phyloP scores from a whole-genome alignment of 768 basidiomycete species.

The Rhodotorula graminis region DNA sequence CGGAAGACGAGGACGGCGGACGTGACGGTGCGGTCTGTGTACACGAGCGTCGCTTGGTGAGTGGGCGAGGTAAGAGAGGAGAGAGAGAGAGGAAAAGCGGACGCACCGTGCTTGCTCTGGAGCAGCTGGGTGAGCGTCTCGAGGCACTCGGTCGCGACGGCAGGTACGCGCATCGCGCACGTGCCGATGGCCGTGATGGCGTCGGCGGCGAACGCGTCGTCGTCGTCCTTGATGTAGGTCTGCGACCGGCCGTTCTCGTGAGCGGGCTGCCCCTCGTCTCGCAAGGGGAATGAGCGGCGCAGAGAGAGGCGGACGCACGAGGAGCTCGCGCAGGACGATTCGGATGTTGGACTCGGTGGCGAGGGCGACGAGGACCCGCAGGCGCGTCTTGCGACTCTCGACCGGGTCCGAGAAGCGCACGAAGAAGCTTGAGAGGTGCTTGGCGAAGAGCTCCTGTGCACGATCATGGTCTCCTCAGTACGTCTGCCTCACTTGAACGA shows the following conservation, averaged over 20 bases:
- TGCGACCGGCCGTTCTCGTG: slow-evolving; percentile 43
- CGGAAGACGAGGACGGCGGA: slow-evolving; percentile 34
- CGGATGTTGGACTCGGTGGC: slow-evolving; percentile 64
- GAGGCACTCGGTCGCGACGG: slow-evolving; percentile 66
- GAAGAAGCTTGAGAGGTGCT: slow-evolving; percentile 63
- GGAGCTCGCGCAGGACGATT: slow-evolving; percentile 72
- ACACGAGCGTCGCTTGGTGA: too few relatives aligned
- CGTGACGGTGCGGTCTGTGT: slow-evolving; percentile 20
- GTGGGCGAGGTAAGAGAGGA: too few relatives aligned
- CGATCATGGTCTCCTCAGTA: slow-evolving; percentile 51
- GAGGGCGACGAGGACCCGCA: slow-evolving; percentile 65
- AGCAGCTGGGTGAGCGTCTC: slow-evolving; percentile 53
- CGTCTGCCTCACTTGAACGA: too few relatives aligned
- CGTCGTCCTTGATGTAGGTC: slow-evolving; percentile 75
- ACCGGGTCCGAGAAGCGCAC: slow-evolving; percentile 61
- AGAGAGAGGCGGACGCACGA: slow-evolving; percentile 55
- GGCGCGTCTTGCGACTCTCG: slow-evolving; percentile 67
- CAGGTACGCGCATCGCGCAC: slow-evolving; percentile 65
- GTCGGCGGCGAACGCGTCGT: slow-evolving; percentile 65
- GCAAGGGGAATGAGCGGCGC: too few relatives aligned
- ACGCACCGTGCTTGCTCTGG: slow-evolving; percentile 23
- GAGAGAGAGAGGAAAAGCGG: too few relatives aligned
- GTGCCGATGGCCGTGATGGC: slow-evolving; percentile 74
- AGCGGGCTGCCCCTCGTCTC: too few relatives aligned
- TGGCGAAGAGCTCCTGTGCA: slow-evolving; percentile 60